These are phyloP conservation scores for Colletotrichum sp. DNA, from an alignment of 2,329 filamentous ascomycete species.

Conservation along the genomic window DNA sequence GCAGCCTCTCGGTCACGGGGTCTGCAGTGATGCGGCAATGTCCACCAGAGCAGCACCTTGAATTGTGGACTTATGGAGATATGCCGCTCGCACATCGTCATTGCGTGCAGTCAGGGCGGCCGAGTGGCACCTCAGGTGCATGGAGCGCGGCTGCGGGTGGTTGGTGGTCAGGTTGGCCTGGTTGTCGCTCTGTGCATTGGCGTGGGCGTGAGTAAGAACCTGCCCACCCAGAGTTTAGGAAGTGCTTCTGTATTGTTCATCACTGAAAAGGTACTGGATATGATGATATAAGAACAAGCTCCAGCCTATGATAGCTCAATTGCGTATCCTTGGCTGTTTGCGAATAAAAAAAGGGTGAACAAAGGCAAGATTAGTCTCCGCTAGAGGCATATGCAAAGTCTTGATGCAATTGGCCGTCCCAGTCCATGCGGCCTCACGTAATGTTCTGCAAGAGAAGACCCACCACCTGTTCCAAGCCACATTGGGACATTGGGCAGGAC, in stretches of 20 bases:
- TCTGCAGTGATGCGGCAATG: background rate
- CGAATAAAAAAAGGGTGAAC: background rate
- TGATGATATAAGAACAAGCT: background rate
- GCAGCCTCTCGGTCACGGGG: background rate
- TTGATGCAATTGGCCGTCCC: slow-evolving; percentile 14
- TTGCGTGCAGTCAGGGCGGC: background rate
- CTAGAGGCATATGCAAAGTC: slow-evolving; percentile 11
- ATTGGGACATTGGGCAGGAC: background rate
- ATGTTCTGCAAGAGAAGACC: slow-evolving; percentile 11
- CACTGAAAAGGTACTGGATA: background rate
- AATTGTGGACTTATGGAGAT: background rate
- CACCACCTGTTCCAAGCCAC: slow-evolving; percentile 12
- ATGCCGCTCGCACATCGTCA: background rate
- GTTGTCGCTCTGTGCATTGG: background rate
- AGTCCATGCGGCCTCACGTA: slow-evolving; percentile 13
- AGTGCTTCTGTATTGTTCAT: background rate
- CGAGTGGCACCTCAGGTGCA: background rate
- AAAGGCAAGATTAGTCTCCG: background rate
- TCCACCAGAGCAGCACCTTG: background rate
- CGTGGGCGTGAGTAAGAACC: background rate
- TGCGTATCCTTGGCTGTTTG: background rate
- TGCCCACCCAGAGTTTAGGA: background rate
- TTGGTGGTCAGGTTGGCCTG: background rate
- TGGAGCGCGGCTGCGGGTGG: background rate
- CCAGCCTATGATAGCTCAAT: background rate